Conservation (phyloP, 73 alveolate genomes). For the Tetrahymena borealis region DNA sequence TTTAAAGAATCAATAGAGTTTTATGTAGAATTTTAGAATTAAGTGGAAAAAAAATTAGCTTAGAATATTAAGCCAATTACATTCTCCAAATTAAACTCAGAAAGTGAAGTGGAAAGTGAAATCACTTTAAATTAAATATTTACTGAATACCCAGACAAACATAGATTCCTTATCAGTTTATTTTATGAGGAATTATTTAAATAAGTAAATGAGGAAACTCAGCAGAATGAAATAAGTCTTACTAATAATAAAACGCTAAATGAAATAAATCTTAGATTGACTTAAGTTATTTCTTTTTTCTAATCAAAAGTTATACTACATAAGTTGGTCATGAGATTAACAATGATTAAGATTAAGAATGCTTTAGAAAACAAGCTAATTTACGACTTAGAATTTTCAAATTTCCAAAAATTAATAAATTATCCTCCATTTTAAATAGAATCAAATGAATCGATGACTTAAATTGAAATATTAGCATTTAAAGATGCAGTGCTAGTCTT, state of each 20-base stretch:
- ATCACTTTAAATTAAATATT: not conserved
- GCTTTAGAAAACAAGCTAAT: too few relatives aligned
- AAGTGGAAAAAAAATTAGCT: not conserved
- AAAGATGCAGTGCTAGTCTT: not conserved
- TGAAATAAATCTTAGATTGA: too few relatives aligned
- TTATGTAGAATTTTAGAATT: not conserved
- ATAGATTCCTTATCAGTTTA: not conserved
- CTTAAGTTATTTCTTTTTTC: too few relatives aligned
- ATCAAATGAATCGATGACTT: too few relatives aligned
- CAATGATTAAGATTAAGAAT: too few relatives aligned
- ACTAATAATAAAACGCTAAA: too few relatives aligned
- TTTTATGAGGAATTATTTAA: not conserved
- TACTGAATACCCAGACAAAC: not conserved
- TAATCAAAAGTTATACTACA: too few relatives aligned
- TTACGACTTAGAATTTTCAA: too few relatives aligned
- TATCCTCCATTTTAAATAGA: too few relatives aligned
- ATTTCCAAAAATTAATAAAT: too few relatives aligned
- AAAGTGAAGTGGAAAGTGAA: not conserved
- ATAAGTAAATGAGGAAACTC: not conserved
- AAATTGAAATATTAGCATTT: not conserved
- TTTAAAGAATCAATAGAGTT: not conserved
- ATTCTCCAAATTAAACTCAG: not conserved
- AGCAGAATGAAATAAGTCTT: too few relatives aligned
- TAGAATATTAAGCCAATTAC: not conserved
- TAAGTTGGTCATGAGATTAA: too few relatives aligned